These are phyloP conservation scores for Xanthoparmelia taractica DNA, from an alignment of 495 filamentous ascomycete genomes.

Conservation along the genomic window DNA sequence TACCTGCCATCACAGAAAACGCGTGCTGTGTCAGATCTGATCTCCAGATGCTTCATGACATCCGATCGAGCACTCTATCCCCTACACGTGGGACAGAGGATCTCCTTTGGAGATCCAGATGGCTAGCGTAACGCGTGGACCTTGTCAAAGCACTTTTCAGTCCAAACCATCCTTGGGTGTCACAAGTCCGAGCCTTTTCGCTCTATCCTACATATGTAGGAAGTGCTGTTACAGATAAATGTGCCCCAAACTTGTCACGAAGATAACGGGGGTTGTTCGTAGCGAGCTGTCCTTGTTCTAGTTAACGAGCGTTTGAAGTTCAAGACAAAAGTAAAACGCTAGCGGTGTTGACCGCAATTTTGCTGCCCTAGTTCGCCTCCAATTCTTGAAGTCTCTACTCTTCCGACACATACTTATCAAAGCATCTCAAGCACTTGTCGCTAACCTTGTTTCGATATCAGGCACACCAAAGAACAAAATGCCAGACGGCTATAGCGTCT, in stretches of 20 bases:
- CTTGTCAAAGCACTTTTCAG: neutral
- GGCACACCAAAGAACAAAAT: neutral
- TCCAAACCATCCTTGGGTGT: neutral
- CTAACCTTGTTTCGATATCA: neutral
- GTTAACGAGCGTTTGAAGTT: neutral
- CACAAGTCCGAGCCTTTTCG: neutral
- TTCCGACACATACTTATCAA: neutral
- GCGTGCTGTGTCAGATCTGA: neutral
- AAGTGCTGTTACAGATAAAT: neutral
- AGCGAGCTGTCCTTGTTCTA: neutral
- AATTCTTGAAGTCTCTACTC: neutral
- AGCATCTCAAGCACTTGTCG: neutral
- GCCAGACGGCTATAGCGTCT: neutral
- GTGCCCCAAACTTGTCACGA: neutral
- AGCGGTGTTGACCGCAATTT: neutral
- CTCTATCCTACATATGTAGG: neutral
- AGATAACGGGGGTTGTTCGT: neutral
- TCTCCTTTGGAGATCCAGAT: neutral
- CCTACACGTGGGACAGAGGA: neutral
- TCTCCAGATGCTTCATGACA: neutral
- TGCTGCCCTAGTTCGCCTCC: neutral
- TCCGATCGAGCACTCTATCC: neutral
- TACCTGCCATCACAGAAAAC: neutral
- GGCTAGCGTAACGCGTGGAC: neutral
- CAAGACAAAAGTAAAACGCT: neutral